Percentiles rank a stretch among this genome's conserved stretches.
Conservation (phyloP, 192 early-diverging fungal species). For the Oehlia diaphana region DNA sequence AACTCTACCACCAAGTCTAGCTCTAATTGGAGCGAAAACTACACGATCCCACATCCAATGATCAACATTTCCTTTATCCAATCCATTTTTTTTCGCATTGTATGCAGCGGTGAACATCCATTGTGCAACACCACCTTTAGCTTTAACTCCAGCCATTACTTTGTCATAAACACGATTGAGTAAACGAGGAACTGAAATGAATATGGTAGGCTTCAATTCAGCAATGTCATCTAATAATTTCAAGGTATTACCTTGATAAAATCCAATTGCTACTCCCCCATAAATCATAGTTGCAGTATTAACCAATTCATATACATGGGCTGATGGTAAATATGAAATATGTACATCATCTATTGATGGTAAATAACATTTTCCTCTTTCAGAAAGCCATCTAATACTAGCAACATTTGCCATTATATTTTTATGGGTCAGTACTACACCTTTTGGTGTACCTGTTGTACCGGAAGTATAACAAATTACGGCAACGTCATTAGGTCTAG, state of each 20-base stretch:
- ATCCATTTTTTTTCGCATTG: conserved; percentile 51
- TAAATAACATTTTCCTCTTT: not conserved
- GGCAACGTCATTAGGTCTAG: conserved; percentile 68
- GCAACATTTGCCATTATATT: conserved; percentile 47
- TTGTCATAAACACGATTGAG: conserved; percentile 86
- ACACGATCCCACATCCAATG: conserved; percentile 73
- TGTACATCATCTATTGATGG: not conserved
- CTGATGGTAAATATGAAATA: conserved; percentile 79
- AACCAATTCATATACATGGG: conserved; percentile 85
- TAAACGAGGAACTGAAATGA: conserved; percentile 85
- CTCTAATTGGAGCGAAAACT: conserved; percentile 81
- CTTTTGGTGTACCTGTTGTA: conserved; percentile 47
- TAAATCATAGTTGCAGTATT: not conserved
- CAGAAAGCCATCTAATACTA: not conserved
- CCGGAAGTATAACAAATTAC: conserved; percentile 88
- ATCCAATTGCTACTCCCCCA: conserved; percentile 33
- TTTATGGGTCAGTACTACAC: conserved; percentile 72
- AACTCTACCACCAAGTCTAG: conserved; percentile 73
- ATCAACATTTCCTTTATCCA: conserved; percentile 52
- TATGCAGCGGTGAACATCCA: conserved; percentile 63
- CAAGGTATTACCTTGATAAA: conserved; percentile 57
- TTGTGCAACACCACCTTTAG: conserved; percentile 53
- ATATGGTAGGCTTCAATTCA: conserved; percentile 76
- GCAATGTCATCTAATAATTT: conserved; percentile 83
- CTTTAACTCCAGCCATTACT: conserved; percentile 60